Evolutionary conservation across 305 asterid genomes (phyloP), one percentile per base, ranked within the genome.

Genomic region (Solanum hybrid): DNA sequence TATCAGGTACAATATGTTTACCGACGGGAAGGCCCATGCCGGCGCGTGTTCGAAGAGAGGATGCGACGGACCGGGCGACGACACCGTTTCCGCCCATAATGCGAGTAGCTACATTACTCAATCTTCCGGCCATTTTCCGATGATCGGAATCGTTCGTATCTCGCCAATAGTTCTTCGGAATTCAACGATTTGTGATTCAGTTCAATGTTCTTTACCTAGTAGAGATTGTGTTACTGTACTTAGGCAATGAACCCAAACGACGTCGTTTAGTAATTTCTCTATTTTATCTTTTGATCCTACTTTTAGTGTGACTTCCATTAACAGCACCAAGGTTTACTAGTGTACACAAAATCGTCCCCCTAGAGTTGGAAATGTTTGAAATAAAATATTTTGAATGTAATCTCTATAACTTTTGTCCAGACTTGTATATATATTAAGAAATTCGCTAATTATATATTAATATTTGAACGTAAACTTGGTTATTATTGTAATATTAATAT

Each of bases 21-120:
- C 99, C 99, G 88, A 95, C 99, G 79, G 98, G 98, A 87, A 96
- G 96, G 31, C 99, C 98, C 99, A 97, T 96, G 86, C 99, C 99
- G 90, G 99, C 90, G 60, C 98, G 96, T 72, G 91, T 96, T 24
- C 99, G 98, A 88, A 97, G 95, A 64, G 99, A 96, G 56, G 97
- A 90, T 38, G 95, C 92, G 73, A 92, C 93, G 89, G 99, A 94
- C 85, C 97, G 97, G 14, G 96, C 86, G 26, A 95, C 98, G 22
- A 94, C 94, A 85, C 95, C 96, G 92, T 92, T 95, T 27, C 97
- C 98, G 71, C 98, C 98, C 97, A 97, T 92, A 92, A 97, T 95
- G 73, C 93, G 95, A 38, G 98, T 95, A 72, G 98, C 98, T n/a
- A 93, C 95, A 89, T 94, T 93, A 93, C 92, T 92, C 92, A 97